A percentile compares a stretch with the other conserved stretches of the same genome.
Conservation (phyloP, 768 basidiomycete species). For the Russula earlei region DNA sequence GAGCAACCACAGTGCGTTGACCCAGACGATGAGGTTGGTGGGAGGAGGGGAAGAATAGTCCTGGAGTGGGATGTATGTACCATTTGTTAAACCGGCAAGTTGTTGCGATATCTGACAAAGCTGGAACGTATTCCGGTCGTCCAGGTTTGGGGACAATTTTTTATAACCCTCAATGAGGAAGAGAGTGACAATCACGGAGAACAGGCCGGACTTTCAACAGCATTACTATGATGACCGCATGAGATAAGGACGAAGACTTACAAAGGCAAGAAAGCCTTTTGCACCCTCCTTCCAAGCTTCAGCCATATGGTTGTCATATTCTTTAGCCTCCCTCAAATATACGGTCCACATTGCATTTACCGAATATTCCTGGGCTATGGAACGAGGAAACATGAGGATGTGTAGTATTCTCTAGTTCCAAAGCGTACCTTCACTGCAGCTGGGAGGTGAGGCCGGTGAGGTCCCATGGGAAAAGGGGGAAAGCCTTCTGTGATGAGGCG, state of each 20-base stretch:
- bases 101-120: constrained; percentile 11
- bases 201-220: constrained; percentile 20
- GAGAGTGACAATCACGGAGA: constrained; percentile 19
- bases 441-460: too few species aligned
- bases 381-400: too few species aligned
- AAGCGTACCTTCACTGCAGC: too few species aligned
- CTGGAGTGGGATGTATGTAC: background rate
- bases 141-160: constrained; percentile 12
- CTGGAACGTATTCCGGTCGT: background rate
- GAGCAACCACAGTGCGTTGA: constrained; percentile 11
- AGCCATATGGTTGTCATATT: background rate
- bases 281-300: constrained; percentile 5
- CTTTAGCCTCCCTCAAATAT: background rate
- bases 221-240: background rate
- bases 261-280: constrained; percentile 13
- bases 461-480: too few species aligned
- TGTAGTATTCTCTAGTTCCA: too few species aligned
- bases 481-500: too few species aligned
- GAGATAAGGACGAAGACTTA: background rate
- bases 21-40: background rate
- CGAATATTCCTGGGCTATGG: too few species aligned
- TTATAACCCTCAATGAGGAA: constrained; percentile 20
- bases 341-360: background rate
- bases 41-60: background rate
- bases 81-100: background rate